Base-by-base conservation (phyloP, 441 rosid genomes). In the Mallotus repandus region DNA sequence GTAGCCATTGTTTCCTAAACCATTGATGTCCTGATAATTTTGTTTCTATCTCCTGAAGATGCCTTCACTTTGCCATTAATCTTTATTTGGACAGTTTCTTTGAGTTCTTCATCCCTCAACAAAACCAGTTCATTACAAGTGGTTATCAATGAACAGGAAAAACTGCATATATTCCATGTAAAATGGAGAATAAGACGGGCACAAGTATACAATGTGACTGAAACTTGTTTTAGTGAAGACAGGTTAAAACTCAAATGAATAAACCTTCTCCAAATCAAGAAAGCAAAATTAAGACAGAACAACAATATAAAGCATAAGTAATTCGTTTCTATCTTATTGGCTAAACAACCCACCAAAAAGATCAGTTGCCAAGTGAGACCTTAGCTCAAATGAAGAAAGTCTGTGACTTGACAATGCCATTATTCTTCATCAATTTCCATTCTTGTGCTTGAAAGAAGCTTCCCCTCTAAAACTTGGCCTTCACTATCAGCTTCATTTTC, bases 401-500 rank as follows among this genome's bases (percentile, higher is more conserved):
- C 4, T 4, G 50, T 11, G 60, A 45, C 19, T 43, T 13, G 55
- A 57, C 65, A 58, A 0, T 46, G 13, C 25, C 57, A 0, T 48
- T 11, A 60, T 71, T 49, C 57, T 48, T 32, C 65, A 29, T 60
- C 59, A 5, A 60, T 60, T 60, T 49, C 74, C 59, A 18, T 60
- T 71, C 4, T 22, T 16, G 56, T 16, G n/a, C 7, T n/a, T 15
- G 16, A 59, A 59, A 57, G 63, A 56, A 57, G 32, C 54, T 43
- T 22, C 12, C 15, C 71, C 57, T 55, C n/a, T 61, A 59, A 4
- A 10, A n/a, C 15, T 38, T 22, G 52, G 63, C 21, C 57, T 46
- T 70, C 19, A 2, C 69, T 21, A 13, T 46, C 72, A 69, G 48
- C 61, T 69, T 46, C 63, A 57, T 35, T 45, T 70, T 58, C 53